Base-by-base conservation (phyloP, 441 rosid species). In the Croton laevigatus region DNA sequence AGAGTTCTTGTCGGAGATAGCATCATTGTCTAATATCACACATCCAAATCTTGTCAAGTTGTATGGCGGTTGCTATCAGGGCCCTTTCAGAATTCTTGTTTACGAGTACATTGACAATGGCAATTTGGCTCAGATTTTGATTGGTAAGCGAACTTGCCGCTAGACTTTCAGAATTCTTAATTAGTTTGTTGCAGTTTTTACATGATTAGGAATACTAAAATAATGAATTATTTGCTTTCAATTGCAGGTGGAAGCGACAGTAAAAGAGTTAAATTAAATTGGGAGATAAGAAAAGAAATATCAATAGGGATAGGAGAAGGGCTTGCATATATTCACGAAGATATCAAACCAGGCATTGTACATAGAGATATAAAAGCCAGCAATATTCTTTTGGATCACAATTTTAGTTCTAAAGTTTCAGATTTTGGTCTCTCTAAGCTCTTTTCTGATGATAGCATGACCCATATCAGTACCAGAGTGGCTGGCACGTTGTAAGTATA, bases 351-450 rank as follows among this genome's bases (percentile, higher is more conserved):
- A n/a, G 89, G 87, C 0, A 81, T 91, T 46, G 81, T 94, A 67
- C 90, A 90, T 65, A 72, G 92, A 23, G 95, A 91, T 74, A 74
- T 94, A 23, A 94, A 91, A 74, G 80, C 91, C 45, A 81, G 89
- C 57, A 91, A 87, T 76, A 78, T 91, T 49, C 81, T 94, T 80
- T 71, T 94, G 77, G 91, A 85, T 61, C 75, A 75, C 2, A 76
- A 83, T 5, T 78, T 82, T 42, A 48, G 62, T 44, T 87, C 97
- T 3, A 91, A 89, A 73, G 79, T 94, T 48, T 89, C 88, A 16
- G 95, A 88, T 79, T 84, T 84, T 57, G 93, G 97, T 4, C 70
- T 91, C 71, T 84, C 81, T 3, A 91, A 83, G 76, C 69, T 88
- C 4, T 79, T 86, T 44, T 59, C 78, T 1, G 76, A 73, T 2